These are phyloP conservation scores for Globisporangium paddicum DNA, from an alignment of 352 stramenopile genomes.

Conservation along the genomic window DNA sequence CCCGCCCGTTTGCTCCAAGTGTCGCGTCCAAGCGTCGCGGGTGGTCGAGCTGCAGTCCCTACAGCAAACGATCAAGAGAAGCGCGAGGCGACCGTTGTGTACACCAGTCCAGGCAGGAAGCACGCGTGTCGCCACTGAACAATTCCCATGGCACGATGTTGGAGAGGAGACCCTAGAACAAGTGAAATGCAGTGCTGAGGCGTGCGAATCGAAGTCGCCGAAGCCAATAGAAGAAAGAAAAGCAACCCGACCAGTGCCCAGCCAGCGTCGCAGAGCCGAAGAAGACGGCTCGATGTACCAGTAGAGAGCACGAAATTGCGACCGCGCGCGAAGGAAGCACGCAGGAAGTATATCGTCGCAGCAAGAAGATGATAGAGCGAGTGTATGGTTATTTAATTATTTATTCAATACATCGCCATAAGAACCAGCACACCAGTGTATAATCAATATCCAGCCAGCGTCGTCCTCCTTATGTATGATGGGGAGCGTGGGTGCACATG, in stretches of 20 bases:
- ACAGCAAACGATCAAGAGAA: neutral
- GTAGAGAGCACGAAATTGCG: neutral
- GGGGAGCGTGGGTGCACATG: no score
- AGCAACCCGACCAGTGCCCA: neutral
- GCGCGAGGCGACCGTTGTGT: neutral
- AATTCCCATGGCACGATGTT: neutral
- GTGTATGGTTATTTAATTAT: constrained; percentile 7
- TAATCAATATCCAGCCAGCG: constrained; percentile 4
- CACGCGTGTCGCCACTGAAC: neutral
- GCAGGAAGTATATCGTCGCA: no score
- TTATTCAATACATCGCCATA: constrained; percentile 2
- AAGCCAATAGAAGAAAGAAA: neutral
- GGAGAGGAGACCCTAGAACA: neutral
- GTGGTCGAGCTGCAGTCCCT: neutral
- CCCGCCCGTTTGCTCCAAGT: neutral
- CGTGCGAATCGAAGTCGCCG: constrained; percentile 3
- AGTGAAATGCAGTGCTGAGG: neutral
- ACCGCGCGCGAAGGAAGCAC: neutral
- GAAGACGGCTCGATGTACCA: neutral
- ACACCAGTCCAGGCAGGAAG: neutral
- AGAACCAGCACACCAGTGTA: neutral
- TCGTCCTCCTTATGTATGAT: no score
- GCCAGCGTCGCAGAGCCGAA: neutral
- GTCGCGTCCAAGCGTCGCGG: neutral
- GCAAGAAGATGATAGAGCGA: neutral